Evolutionary conservation across 2,329 filamentous ascomycete species (phyloP), one percentile per base, ranked within the genome.

Genomic region (Fonsecaea multimorphosa): DNA sequence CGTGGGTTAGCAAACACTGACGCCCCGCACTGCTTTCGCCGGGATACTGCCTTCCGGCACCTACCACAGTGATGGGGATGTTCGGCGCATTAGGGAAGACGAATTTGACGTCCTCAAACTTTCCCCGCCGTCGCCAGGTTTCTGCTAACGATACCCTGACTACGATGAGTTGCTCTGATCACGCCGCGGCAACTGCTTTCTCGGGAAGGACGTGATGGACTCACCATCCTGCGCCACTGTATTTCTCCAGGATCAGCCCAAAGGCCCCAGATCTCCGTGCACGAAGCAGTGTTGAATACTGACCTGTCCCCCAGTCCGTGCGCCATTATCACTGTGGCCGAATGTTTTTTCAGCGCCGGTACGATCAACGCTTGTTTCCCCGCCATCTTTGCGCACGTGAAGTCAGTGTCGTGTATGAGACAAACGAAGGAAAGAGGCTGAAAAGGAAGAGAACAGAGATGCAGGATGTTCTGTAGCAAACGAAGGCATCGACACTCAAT

Each of bases 271-370:
- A 27, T 3, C 27, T 12, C 9, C 11, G 4, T 14, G 44, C 19
- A 12, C 22, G 27, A 24, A 49, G 12, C 44, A 8, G 12, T 3
- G 44, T 1, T 24, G 31, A 24, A 14, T 29, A 52, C 76, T 73
- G 78, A 88, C 93, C 91, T 90, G 76, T 98, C 95, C 69, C 95
- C 95, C 44, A 99, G 83, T 14, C 95, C 95, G 78, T 99, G 95
- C 59, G 91, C 85, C 79, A 97, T 93, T 74, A 99, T 98, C 73
- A 98, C 90, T 2, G 94, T 97, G 27, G 93, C 93, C 40, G 95
- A 97, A 80, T 98, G 95, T 75, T 87, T 87, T 76, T 87, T 91
- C 36, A 91, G 81, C 46, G 93, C 91, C 31, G 92, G 91, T 66
- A 96, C 88, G 22, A 95, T 84, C 61, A 95, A 82, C 14, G 88